Conservation (phyloP, 2,329 filamentous ascomycete species). For the Leptosphaerulina australis region DNA sequence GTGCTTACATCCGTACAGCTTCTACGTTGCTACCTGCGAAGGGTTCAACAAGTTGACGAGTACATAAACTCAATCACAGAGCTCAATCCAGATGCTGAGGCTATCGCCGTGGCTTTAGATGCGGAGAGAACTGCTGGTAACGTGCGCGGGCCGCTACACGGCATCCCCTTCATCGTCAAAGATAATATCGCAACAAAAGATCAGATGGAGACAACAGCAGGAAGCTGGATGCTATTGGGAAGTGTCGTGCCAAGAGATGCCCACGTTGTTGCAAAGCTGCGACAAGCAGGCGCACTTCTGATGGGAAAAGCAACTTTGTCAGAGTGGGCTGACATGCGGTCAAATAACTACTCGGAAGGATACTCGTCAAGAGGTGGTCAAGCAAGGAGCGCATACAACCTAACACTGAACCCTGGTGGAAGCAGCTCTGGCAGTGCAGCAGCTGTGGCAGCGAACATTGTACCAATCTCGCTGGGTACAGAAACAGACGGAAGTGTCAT, state of each 20-base stretch:
- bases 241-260: conserved; percentile 72
- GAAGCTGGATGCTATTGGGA: conserved; percentile 69
- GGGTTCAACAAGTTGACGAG: conserved; percentile 66
- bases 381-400: conserved; percentile 63
- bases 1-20: conserved; percentile 29
- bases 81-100: conserved; percentile 69
- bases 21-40: conserved; percentile 55
- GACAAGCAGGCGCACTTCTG: conserved; percentile 70
- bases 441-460: conserved; percentile 67
- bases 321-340: conserved; percentile 67
- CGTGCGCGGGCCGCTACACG: conserved; percentile 71
- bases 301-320: conserved; percentile 71
- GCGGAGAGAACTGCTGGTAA: conserved; percentile 62
- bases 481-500: conserved; percentile 74
- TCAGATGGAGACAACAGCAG: conserved; percentile 75
- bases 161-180: conserved; percentile 77
- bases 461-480: conserved; percentile 71
- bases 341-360: conserved; percentile 44
- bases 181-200: conserved; percentile 66
- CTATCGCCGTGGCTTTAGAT: conserved; percentile 67
- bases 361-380: conserved; percentile 44
- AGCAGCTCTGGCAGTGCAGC: conserved; percentile 70
- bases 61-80: conserved; percentile 71
- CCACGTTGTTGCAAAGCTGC: conserved; percentile 64
- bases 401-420: conserved; percentile 70